Percentiles rank a stretch among this genome's conserved stretches.
Conservation (phyloP, 768 basidiomycete genomes). For the Panus rudis region DNA sequence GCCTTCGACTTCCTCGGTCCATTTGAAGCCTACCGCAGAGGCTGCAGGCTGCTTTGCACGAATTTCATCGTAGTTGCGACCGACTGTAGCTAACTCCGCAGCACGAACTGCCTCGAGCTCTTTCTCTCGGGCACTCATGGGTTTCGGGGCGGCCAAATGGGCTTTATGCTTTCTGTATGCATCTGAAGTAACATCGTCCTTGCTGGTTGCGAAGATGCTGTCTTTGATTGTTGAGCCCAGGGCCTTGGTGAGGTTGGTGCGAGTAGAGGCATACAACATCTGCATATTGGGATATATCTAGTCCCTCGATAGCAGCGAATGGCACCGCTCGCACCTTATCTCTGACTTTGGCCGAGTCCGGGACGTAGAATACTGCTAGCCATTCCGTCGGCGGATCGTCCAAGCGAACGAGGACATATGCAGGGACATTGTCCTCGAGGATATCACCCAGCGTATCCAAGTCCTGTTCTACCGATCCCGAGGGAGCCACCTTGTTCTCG, state of each 20-base stretch:
- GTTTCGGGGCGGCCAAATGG: conserved; percentile 70
- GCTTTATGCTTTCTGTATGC: conserved; percentile 70
- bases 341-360: conserved; percentile 72
- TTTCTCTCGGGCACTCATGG: conserved; percentile 74
- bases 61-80: conserved; percentile 50
- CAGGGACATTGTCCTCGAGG: conserved; percentile 54
- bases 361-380: conserved; percentile 75
- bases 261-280: conserved; percentile 88
- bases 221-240: conserved; percentile 66
- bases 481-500: conserved; percentile 41
- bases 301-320: not conserved
- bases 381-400: conserved; percentile 59
- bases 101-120: conserved; percentile 73
- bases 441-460: conserved; percentile 49
- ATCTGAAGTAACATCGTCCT: conserved; percentile 54
- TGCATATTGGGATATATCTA: conserved; percentile 21
- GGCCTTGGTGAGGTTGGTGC: conserved; percentile 59
- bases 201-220: conserved; percentile 72
- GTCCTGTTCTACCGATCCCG: conserved; percentile 55
- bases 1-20: conserved; percentile 58
- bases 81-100: conserved; percentile 59
- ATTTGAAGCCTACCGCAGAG: conserved; percentile 57
- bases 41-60: conserved; percentile 35
- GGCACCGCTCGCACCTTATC: conserved; percentile 54
- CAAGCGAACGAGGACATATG: conserved; percentile 67